A percentile compares a stretch with the other conserved stretches of the same genome.
These are phyloP conservation scores for Mentha longifolia DNA, from an alignment of 257 asterid genomes.

Conservation along the genomic window DNA sequence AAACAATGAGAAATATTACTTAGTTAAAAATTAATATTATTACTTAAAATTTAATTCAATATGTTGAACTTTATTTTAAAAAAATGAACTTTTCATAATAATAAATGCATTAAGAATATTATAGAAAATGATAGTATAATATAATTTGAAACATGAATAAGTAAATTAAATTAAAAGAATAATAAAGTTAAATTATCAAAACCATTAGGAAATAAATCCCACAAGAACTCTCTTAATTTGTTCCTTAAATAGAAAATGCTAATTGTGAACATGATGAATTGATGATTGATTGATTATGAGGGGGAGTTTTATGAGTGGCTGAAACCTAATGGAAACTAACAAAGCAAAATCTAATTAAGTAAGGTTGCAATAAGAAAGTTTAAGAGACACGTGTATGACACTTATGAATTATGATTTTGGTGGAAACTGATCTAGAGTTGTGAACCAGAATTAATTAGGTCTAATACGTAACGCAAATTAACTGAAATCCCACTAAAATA, in stretches of 20 bases:
- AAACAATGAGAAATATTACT: no score
- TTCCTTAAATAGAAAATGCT: background rate
- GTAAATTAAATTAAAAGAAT: no score
- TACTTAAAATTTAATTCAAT: no score
- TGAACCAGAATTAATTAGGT: constrained; percentile 27
- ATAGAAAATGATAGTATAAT: no score
- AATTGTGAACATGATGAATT: background rate
- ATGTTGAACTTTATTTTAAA: no score
- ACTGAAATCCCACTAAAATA: background rate
- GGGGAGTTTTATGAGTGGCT: constrained; percentile 21
- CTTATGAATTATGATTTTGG: constrained; percentile 17
- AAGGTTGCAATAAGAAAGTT: constrained; percentile 5
- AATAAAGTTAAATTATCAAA: no score
- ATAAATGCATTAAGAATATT: no score
- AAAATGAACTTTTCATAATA: no score
- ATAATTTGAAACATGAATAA: no score
- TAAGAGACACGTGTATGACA: constrained; percentile 34
- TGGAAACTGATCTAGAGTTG: constrained; percentile 29
- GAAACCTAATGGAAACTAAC: constrained; percentile 24
- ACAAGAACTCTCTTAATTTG: background rate
- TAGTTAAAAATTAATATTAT: no score
- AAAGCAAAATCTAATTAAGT: background rate
- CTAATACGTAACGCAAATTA: constrained; percentile 25
- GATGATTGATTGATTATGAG: background rate
- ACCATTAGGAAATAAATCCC: no score